Evolutionary conservation across 1,284 basidiomycete genomes (phyloP), one percentile per base, ranked within the genome.

Genomic region (Ganoderma sp.): DNA sequence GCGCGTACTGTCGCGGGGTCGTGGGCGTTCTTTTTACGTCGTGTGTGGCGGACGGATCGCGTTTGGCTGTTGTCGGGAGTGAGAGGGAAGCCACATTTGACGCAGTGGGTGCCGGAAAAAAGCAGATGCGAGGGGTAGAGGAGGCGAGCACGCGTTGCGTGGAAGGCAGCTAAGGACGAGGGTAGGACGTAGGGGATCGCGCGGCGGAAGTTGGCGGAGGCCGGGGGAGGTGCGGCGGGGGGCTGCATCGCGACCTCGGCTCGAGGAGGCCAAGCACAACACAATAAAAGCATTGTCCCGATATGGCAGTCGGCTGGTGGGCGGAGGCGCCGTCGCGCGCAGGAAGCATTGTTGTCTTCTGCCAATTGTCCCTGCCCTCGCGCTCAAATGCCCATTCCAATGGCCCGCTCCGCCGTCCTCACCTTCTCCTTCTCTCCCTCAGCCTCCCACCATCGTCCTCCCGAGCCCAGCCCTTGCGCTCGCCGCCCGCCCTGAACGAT

Each of bases 121-220:
- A 73, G 45, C 2, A 76, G 45, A 17, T 73, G 65, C 39, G 77
- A 72, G 63, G 82, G 80, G 64, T 81, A 75, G 52, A 78, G 75
- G 3, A 71, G 70, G 58, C 75, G 78, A 15, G 77, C 77, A 64
- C 86, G 82, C n/a, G 79, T 73, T 0, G 83, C 78, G 74, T 91
- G 89, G 39, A 90, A 80, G 54, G 90, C 88, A 19, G 91, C 84
- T 54, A 92, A 84, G 50, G 81, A 63, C 7, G 87, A 83, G 8
- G 88, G 87, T 61, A 91, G 77, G 22, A 79, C 74, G 69, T 78
- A 80, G 15, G 89, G 81, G 19, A 90, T 73, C 32, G 82, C 78
- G 48, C 81, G 76, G 71, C 82, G 84, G 73, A 87, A 90, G 70
- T 80, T 83, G 66, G 79, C 67, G 6, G 87, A 84, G 25, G 61